phyloP scores from a whole-genome alignment of 805 yeast species.

The Ogataea glucozyma region DNA sequence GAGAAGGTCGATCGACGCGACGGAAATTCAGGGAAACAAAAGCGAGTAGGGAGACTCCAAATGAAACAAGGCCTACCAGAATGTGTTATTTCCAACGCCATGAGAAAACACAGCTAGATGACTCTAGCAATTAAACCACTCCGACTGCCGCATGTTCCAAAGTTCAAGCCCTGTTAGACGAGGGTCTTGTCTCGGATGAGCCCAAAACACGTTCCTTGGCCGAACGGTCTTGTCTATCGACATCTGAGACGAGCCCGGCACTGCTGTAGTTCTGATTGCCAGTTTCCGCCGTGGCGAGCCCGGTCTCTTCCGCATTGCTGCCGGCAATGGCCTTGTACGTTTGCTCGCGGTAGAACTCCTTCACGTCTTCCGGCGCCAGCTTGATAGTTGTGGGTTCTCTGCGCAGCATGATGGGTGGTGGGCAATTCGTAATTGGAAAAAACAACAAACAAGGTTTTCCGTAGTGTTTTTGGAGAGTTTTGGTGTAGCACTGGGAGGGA shows the following conservation, averaged over 20 bases:
- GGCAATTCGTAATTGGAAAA: background rate
- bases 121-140: too few relatives aligned
- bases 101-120: too few relatives aligned
- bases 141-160: too few relatives aligned
- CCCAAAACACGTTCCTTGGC: constrained; percentile 27
- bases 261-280: constrained; percentile 19
- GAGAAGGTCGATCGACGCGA: constrained; percentile 1
- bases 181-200: constrained; percentile 8
- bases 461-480: too few relatives aligned
- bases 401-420: constrained; percentile 49
- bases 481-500: too few relatives aligned
- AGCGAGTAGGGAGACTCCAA: background rate
- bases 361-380: constrained; percentile 67
- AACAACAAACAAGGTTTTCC: too few relatives aligned
- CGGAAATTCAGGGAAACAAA: background rate
- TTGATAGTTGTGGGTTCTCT: constrained; percentile 70
- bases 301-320: constrained; percentile 1
- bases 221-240: constrained; percentile 10
- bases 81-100: too few relatives aligned
- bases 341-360: constrained; percentile 34
- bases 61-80: background rate
- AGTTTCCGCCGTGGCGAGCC: constrained; percentile 4
- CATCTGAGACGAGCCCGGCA: constrained; percentile 1
- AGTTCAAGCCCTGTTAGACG: constrained; percentile 4
- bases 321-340: constrained; percentile 25